These are phyloP conservation scores for Sicyos baderoa DNA, from an alignment of 306 rosid genomes.

Conservation along the genomic window DNA sequence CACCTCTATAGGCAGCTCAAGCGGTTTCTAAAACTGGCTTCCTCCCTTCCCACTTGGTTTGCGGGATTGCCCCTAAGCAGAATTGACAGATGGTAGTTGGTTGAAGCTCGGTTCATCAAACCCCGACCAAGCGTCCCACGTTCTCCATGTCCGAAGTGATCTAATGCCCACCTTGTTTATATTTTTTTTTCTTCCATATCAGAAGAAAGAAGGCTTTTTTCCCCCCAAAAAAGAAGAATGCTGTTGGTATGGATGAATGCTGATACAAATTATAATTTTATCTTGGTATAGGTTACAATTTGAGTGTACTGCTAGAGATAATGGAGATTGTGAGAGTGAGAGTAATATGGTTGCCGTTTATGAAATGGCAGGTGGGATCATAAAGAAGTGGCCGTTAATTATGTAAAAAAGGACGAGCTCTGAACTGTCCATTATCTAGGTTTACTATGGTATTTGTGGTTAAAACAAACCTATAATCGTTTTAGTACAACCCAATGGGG, in stretches of 20 bases:
- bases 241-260: neutral
- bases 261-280: constrained; percentile 3
- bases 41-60: no score
- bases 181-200: neutral
- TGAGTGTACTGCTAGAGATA: neutral
- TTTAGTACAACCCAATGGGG: neutral
- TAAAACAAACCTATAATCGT: no score
- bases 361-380: neutral
- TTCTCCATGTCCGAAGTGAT: no score
- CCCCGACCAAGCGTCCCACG: no score
- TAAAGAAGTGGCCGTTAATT: neutral
- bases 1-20: neutral
- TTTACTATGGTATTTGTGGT: neutral
- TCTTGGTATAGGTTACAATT: neutral
- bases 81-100: no score
- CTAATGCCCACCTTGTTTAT: no score
- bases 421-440: neutral
- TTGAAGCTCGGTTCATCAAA: no score
- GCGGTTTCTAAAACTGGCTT: no score
- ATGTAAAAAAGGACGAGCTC: neutral
- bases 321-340: neutral
- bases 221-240: neutral
- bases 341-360: neutral
- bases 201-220: neutral
- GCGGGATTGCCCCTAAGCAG: no score